Evolutionary conservation across 495 filamentous ascomycete genomes (phyloP), one percentile per base, ranked within the genome.

Genomic region (Lichenothelia convexa): DNA sequence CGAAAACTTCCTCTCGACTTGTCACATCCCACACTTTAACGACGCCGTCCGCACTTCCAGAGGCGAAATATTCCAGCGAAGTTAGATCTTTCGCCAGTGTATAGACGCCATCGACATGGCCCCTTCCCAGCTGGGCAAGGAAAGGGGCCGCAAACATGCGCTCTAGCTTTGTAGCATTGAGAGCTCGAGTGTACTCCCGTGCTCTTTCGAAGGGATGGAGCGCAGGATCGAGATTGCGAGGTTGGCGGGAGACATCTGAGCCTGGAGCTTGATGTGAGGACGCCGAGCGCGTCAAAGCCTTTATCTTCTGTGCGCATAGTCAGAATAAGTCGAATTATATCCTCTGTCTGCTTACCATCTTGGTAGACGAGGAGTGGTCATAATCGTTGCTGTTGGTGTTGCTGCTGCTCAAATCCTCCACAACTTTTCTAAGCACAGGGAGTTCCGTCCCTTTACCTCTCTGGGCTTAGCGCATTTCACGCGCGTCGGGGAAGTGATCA

Each of bases 61-160:
- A 52, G 1, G 58, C 58, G 30, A 61, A 53, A 7, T 49, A 47
- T 15, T 57, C 50, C 4, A 61, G 44, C 6, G 55, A 45, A 0
- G 46, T 43, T 4, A 60, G 60, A 39, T 63, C 60, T 35, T 60
- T 55, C 1, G 60, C 58, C 27, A 63, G 45, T 16, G 37, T 48
- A 40, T 63, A 63, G 4, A 97, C 81, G 31, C 89, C 89, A 54
- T 97, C 89, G 11, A 95, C 80, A 60, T 97, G 89, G 20, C 89
- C 89, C 33, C 70, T 70, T 20, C 85, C 87, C 35, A 97, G 69
- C 47, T 93, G 80, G 0, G 64, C 78, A 29, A 97, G 58, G 53
- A 97, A 97, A 3, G 89, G 89, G 36, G 82, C 74, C 16, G 89
- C 87, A 51, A 95, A 94, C 73, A 97, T 85, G 44, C 89, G 77